Evolutionary conservation across 805 yeast species (phyloP), one percentile per base, ranked within the genome.

Genomic region (Myxozyma udenii): DNA sequence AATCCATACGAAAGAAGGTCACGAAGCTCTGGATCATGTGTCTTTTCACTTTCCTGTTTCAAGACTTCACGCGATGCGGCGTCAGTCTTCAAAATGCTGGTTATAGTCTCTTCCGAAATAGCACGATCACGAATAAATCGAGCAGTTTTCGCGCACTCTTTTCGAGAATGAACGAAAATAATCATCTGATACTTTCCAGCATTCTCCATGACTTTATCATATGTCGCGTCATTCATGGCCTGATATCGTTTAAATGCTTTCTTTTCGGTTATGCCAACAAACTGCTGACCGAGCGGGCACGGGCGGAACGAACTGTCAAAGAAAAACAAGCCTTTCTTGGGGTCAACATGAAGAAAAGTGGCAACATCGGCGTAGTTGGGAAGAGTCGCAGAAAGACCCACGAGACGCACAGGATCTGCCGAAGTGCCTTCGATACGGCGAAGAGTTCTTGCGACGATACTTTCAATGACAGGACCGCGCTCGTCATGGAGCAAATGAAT

Each of bases 301-400:
- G 80, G 76, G 40, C 81, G 64, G 56, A 71, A 78, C 1, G 71
- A 68, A n/a, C 78, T 78, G 33, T 76, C 79, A 64, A 74, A 79
- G 0, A 78, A 87, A 65, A 86, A 90, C 3, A 89, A 62, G 0
- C 91, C 90, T 64, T 90, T 89, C 1, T 97, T 96, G 46, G 91
- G 75, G 0, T 98, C 90, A 0, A 66, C 67, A 38, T 78, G 60
- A 1, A 74, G 66, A 6, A 63, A 59, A 0, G 81, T 76, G 0
- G 80, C 71, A 3, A 79, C 63, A 52, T 79, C 83, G 2, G 65
- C 63, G 22, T 76, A 71, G 51, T 79, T 79, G 1, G 80, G 79
- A 11, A 78, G 72, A 0, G 82, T 78, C 0, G 83, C 83, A 33
- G 83, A 76, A 2, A 75, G 64, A 0, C 77, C 78, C 26, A 77